These are phyloP conservation scores for Aspergillus proliferans DNA, from an alignment of 2,329 filamentous ascomycete genomes.

Conservation along the genomic window DNA sequence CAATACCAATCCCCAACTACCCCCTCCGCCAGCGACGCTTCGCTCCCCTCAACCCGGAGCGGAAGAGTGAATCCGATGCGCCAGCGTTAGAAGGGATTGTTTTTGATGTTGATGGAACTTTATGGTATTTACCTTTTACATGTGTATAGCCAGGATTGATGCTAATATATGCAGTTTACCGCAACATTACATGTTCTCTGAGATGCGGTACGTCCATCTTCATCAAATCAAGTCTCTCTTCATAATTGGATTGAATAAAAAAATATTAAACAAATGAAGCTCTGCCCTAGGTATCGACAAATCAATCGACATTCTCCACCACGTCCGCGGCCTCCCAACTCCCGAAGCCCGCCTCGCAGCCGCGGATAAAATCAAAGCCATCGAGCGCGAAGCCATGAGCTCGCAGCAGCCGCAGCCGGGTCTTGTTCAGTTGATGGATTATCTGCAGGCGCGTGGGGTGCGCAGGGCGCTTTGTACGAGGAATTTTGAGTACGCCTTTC, in stretches of 20 bases:
- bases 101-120: conserved; percentile 92
- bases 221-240: not conserved
- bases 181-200: conserved; percentile 89
- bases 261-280: conserved; percentile 13
- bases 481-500: conserved; percentile 66
- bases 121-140: conserved; percentile 55
- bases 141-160: not conserved
- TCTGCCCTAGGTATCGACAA: conserved; percentile 65
- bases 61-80: conserved; percentile 20
- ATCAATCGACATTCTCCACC: conserved; percentile 75
- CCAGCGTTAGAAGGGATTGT: conserved; percentile 55
- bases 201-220: conserved; percentile 60
- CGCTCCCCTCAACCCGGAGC: conserved; percentile 42
- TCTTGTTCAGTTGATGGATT: conserved; percentile 70
- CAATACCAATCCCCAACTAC: conserved; percentile 9
- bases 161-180: conserved; percentile 56
- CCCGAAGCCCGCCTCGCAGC: conserved; percentile 55
- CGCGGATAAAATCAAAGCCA: conserved; percentile 65
- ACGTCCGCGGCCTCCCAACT: conserved; percentile 69
- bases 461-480: conserved; percentile 85
- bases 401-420: conserved; percentile 77
- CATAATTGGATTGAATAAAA: not conserved
- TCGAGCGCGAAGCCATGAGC: conserved; percentile 77
- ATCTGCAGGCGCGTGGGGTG: conserved; percentile 62
- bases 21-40: conserved; percentile 39